Evolutionary conservation across 1,284 basidiomycete species (phyloP).

Genomic region (Puccinia horiana): DNA sequence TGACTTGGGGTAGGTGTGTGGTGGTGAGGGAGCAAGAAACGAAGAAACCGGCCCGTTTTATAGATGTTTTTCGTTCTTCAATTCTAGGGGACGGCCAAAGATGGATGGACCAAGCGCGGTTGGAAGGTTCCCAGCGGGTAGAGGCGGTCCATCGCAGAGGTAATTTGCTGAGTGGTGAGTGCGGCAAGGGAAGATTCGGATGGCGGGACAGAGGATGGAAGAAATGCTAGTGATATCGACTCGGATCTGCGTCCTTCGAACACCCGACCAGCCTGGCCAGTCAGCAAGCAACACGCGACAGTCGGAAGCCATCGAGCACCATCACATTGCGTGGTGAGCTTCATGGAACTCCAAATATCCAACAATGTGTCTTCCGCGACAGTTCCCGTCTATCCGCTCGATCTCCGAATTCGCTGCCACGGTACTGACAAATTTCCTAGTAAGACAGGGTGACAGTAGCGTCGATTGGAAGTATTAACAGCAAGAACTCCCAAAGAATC

Average conservation of each 20-base stretch:
- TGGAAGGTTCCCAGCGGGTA: background rate
- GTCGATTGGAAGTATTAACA: too few species aligned
- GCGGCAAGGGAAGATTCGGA: background rate
- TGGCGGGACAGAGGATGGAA: conserved; percentile 29
- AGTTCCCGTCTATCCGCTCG: background rate
- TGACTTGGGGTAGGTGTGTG: background rate
- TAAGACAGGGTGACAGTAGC: too few species aligned
- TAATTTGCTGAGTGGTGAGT: background rate
- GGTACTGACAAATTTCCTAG: background rate
- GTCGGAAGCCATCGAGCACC: too few species aligned
- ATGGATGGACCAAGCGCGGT: background rate
- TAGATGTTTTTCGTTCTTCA: too few species aligned
- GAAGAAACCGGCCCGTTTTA: too few species aligned
- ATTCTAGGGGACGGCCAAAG: background rate
- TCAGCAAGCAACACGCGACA: too few species aligned
- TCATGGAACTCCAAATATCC: background rate
- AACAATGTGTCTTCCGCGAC: background rate
- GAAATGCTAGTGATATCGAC: conserved; percentile 13
- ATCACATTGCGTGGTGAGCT: too few species aligned
- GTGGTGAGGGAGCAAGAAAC: too few species aligned
- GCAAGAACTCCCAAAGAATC: too few species aligned
- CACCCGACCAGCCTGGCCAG: too few species aligned
- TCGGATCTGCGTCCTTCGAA: too few species aligned
- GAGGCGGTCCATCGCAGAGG: background rate
- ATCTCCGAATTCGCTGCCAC: conserved; percentile 4